These are phyloP conservation scores for Mycena albidolilacea DNA, from an alignment of 768 basidiomycete species.

Conservation along the genomic window DNA sequence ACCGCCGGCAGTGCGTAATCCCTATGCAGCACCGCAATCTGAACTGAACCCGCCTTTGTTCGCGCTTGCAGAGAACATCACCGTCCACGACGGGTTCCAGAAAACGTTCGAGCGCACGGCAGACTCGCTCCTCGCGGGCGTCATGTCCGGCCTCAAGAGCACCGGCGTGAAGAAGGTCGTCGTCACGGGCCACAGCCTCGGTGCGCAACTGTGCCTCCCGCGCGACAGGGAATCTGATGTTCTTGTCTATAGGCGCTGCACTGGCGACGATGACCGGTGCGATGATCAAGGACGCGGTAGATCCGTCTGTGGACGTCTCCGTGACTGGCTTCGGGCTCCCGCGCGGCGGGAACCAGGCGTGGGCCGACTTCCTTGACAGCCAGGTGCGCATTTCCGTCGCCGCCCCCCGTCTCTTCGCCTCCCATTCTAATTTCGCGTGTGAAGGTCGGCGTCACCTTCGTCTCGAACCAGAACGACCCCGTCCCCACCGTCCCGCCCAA, in stretches of 20 bases:
- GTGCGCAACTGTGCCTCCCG: conserved; percentile 35
- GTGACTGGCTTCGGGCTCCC: conserved; percentile 60
- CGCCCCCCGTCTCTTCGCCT: neutral
- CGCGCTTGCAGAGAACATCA: conserved; percentile 33
- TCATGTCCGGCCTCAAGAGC: conserved; percentile 46
- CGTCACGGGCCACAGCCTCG: conserved; percentile 59
- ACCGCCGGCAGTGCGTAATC: conserved; percentile 41
- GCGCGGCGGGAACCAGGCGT: conserved; percentile 59
- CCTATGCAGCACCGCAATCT: neutral
- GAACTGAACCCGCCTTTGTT: neutral
- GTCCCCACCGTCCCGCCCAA: conserved; percentile 58
- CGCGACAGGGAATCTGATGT: neutral
- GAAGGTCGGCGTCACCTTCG: conserved; percentile 49
- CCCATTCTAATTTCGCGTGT: neutral
- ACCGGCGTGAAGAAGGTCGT: conserved; percentile 52
- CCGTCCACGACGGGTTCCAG: conserved; percentile 59
- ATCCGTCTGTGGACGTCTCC: conserved; percentile 50
- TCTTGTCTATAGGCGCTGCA: conserved; percentile 44
- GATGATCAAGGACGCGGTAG: conserved; percentile 55
- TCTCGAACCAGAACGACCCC: conserved; percentile 59
- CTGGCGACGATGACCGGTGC: conserved; percentile 62
- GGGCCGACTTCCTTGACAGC: conserved; percentile 59
- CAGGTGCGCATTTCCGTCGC: conserved; percentile 36
- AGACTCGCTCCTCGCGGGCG: conserved; percentile 49
- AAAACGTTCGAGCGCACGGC: conserved; percentile 56